A percentile compares a stretch with the other conserved stretches of the same genome.
Evolutionary conservation across 1,139 yeast species (phyloP).

Genomic region (Sugiyamaella xylanicola): DNA sequence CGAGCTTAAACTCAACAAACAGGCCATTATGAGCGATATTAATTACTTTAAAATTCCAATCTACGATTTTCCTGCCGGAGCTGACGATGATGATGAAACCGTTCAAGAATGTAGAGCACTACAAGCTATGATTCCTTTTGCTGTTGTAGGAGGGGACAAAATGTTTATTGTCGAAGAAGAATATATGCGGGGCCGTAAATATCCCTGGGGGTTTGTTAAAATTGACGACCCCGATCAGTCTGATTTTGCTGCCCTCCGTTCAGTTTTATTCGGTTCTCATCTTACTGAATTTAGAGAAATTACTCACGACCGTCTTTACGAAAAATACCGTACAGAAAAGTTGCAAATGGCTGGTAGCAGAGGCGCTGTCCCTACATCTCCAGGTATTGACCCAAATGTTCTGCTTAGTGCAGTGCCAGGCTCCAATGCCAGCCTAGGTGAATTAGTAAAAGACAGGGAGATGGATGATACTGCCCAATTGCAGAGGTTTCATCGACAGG

Average conservation of each 20-base stretch:
- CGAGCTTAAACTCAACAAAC: slow-evolving; percentile 73
- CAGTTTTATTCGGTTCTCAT: slow-evolving; percentile 87
- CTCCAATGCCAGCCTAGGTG: not conserved
- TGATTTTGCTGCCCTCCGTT: slow-evolving; percentile 81
- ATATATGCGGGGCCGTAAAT: slow-evolving; percentile 74
- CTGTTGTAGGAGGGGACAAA: slow-evolving; percentile 66
- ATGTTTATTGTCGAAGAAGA: slow-evolving; percentile 26
- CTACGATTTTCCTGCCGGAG: slow-evolving; percentile 74
- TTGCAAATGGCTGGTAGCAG: slow-evolving; percentile 43
- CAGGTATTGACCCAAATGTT: not conserved
- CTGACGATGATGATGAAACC: slow-evolving; percentile 62
- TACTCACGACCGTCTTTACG: slow-evolving; percentile 90
- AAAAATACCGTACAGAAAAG: slow-evolving; percentile 89
- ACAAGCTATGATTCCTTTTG: slow-evolving; percentile 80
- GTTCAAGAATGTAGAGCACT: slow-evolving; percentile 78
- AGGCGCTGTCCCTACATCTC: slow-evolving; percentile 4
- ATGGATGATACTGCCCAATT: slow-evolving; percentile 3
- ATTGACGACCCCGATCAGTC: slow-evolving; percentile 82
- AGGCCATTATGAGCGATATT: slow-evolving; percentile 66
- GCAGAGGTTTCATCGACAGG: slow-evolving; percentile 5
- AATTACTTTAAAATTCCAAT: slow-evolving; percentile 77
- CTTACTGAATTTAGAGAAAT: slow-evolving; percentile 89
- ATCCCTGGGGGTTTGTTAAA: slow-evolving; percentile 80
- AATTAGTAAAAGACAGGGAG: slow-evolving; percentile 6
- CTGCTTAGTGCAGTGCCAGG: not conserved